These are phyloP conservation scores for Cryomyces antarcticus DNA, from an alignment of 495 filamentous ascomycete genomes.

Conservation along the genomic window DNA sequence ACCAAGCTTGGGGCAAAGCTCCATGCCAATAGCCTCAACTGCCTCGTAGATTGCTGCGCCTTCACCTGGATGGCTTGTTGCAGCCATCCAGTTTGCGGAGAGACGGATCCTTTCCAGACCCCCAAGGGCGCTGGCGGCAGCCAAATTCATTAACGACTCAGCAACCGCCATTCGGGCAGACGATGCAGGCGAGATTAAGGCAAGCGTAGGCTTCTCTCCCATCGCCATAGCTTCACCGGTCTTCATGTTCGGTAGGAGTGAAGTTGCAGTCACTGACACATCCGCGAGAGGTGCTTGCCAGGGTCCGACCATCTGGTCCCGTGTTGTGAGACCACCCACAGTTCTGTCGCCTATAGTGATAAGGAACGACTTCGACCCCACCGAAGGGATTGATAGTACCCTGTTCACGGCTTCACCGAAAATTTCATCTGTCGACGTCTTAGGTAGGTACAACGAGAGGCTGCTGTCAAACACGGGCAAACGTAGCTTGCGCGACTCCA, in stretches of 20 bases:
- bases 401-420: conserved; percentile 55
- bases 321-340: conserved; percentile 69
- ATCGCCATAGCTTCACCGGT: conserved; percentile 94
- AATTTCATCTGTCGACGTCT: conserved; percentile 40
- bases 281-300: conserved; percentile 95
- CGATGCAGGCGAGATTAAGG: conserved; percentile 78
- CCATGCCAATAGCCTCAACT: conserved; percentile 79
- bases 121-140: conserved; percentile 63
- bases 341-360: conserved; percentile 91
- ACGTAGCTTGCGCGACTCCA: conserved; percentile 47
- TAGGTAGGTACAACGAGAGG: conserved; percentile 40
- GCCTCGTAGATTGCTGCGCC: conserved; percentile 88
- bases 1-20: conserved; percentile 64
- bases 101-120: conserved; percentile 60
- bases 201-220: conserved; percentile 82
- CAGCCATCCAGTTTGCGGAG: conserved; percentile 98
- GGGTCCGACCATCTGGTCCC: conserved; percentile 90
- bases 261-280: conserved; percentile 74
- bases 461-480: conserved; percentile 56
- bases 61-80: conserved; percentile 81
- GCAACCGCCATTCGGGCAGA: conserved; percentile 94
- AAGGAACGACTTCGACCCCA: conserved; percentile 89
- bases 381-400: conserved; percentile 67
- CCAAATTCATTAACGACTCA: conserved; percentile 81
- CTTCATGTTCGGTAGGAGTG: conserved; percentile 46